Conservation (phyloP, 2,329 filamentous ascomycete genomes). For the Colletotrichum orbiculare region DNA sequence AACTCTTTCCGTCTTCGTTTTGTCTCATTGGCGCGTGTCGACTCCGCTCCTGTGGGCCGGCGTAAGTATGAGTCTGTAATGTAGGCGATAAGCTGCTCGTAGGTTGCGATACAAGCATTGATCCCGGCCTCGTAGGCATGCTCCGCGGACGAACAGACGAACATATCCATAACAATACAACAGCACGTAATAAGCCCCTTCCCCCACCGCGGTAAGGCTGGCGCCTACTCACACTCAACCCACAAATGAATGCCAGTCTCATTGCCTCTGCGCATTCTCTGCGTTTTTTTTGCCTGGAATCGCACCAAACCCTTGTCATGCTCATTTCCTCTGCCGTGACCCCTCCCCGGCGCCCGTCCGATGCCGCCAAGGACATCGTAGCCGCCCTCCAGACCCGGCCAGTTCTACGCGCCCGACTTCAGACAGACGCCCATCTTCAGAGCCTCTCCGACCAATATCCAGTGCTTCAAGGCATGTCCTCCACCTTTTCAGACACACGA, state of each 20-base stretch:
- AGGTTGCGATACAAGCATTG: no score
- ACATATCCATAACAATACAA: conserved; percentile 7
- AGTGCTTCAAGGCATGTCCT: conserved; percentile 48
- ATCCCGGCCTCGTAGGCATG: no score
- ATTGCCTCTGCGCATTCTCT: conserved; percentile 45
- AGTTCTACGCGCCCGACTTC: conserved; percentile 58
- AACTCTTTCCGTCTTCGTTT: conserved; percentile 4
- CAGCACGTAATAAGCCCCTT: background rate
- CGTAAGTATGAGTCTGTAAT: no score
- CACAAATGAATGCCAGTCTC: no score
- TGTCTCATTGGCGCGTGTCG: background rate
- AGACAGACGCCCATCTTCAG: conserved; percentile 59
- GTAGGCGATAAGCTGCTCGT: no score
- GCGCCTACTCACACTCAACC: conserved; percentile 48
- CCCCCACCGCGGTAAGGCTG: conserved; percentile 42
- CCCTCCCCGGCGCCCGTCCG: conserved; percentile 30
- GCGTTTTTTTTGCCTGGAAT: conserved; percentile 28
- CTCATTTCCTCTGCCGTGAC: no score
- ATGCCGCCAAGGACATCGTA: conserved; percentile 34
- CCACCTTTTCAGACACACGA: conserved; percentile 60
- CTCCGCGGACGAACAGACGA: background rate
- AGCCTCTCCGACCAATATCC: conserved; percentile 62
- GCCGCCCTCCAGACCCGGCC: conserved; percentile 40
- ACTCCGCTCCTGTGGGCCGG: conserved; percentile 5
- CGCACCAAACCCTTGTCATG: no score